Evolutionary conservation across 2,329 filamentous ascomycete species (phyloP).

Genomic region (Neopestalotiopsis clavispora): DNA sequence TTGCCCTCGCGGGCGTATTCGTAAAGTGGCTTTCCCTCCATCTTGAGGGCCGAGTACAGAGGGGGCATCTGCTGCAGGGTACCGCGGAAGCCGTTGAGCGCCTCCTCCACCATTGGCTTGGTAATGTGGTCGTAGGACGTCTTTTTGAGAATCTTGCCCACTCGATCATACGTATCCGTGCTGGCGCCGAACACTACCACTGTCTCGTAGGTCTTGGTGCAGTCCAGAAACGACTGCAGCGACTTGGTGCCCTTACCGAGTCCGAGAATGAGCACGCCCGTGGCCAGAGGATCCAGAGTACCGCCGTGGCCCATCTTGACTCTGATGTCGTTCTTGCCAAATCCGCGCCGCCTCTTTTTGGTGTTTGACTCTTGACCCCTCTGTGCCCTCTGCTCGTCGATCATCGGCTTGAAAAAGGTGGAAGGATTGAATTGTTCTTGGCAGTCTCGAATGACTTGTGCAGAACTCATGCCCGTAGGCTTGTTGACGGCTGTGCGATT

Average conservation of each 20-base stretch:
- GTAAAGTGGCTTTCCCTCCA: constrained; percentile 92
- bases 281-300: constrained; percentile 92
- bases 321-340: constrained; percentile 63
- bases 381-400: constrained; percentile 65
- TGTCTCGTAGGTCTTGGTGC: constrained; percentile 93
- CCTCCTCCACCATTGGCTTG: constrained; percentile 75
- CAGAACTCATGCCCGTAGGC: constrained; percentile 83
- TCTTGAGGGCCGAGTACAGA: constrained; percentile 89
- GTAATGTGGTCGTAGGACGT: constrained; percentile 83
- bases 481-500: constrained; percentile 81
- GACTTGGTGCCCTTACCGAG: constrained; percentile 87
- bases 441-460: constrained; percentile 87
- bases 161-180: constrained; percentile 89
- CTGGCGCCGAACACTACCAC: constrained; percentile 88
- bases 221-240: constrained; percentile 78
- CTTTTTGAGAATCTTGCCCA: constrained; percentile 80
- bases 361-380: constrained; percentile 61
- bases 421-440: constrained; percentile 86
- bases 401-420: constrained; percentile 75
- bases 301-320: constrained; percentile 97
- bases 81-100: constrained; percentile 76
- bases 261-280: constrained; percentile 88
- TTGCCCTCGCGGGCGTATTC: constrained; percentile 94
- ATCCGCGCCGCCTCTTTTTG: constrained; percentile 63
- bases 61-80: constrained; percentile 89